Percentiles rank a stretch among this genome's conserved stretches.
These are phyloP conservation scores for Xylaria sp. DNA, from an alignment of 2,329 filamentous ascomycete species.

Conservation along the genomic window DNA sequence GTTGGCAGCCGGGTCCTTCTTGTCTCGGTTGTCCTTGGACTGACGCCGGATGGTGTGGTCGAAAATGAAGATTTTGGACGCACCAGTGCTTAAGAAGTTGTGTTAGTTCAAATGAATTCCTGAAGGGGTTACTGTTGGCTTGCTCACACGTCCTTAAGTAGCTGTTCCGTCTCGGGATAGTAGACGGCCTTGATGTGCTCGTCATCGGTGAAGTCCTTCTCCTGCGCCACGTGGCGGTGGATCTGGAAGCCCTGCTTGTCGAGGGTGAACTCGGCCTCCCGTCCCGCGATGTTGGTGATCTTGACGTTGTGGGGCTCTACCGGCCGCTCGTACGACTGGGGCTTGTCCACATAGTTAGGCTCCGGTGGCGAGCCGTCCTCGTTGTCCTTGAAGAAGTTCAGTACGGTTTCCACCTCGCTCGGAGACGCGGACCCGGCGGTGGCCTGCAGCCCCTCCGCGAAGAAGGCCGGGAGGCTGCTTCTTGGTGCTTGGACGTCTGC, in stretches of 20 bases:
- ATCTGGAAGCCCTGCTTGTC: constrained; percentile 55
- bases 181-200: constrained; percentile 72
- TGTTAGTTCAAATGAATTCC: background rate
- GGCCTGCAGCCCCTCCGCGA: constrained; percentile 32
- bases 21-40: constrained; percentile 59
- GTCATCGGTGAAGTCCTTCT: constrained; percentile 62
- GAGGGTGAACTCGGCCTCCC: constrained; percentile 53
- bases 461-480: constrained; percentile 37
- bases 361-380: constrained; percentile 56
- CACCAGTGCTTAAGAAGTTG: constrained; percentile 62
- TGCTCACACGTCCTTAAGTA: constrained; percentile 69
- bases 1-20: background rate
- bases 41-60: constrained; percentile 67
- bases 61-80: constrained; percentile 67
- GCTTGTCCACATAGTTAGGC: constrained; percentile 51
- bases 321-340: constrained; percentile 52
- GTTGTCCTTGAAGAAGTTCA: constrained; percentile 56
- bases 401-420: constrained; percentile 50
- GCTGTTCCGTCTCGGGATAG: constrained; percentile 76
- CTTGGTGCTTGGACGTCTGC: constrained; percentile 44
- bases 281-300: constrained; percentile 53
- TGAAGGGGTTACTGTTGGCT: background rate
- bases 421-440: constrained; percentile 25
- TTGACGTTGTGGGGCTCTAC: constrained; percentile 45
- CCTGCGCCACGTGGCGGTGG: constrained; percentile 45